Percentiles rank a stretch among this genome's conserved stretches.
phyloP scores from a whole-genome alignment of 164 flowering plant species.

The Vitis amurensis region DNA sequence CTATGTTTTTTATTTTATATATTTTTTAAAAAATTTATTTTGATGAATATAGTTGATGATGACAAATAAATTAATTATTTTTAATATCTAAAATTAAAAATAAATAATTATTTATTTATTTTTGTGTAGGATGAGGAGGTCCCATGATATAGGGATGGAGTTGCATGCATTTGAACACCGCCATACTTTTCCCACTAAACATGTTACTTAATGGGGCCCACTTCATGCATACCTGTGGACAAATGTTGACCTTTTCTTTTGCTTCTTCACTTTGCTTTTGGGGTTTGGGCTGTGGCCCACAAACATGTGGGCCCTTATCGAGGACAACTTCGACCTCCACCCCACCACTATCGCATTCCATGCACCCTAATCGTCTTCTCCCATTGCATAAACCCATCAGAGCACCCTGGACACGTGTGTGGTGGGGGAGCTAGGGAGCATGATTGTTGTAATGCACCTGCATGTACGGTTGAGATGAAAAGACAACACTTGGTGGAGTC shows the following conservation, averaged over 20 bases:
- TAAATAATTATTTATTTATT: no score
- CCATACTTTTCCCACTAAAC: neutral
- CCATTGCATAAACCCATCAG: neutral
- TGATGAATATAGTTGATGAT: no score
- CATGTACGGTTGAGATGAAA: slow-evolving; percentile 6
- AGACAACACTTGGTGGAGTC: slow-evolving; percentile 22
- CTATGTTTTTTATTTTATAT: no score
- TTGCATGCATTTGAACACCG: no score
- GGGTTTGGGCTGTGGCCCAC: slow-evolving; percentile 12
- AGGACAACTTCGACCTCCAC: no score
- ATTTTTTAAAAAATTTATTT: no score
- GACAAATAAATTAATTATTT: no score
- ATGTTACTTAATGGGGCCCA: neutral
- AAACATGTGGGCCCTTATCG: neutral
- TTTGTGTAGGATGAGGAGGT: no score
- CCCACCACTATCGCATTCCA: neutral
- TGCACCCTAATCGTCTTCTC: neutral
- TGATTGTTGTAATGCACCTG: neutral
- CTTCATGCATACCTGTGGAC: neutral
- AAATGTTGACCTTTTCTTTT: slow-evolving; percentile 3
- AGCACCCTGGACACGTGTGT: slow-evolving; percentile 1
- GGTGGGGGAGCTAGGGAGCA: slow-evolving; percentile 1
- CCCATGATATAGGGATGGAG: no score
- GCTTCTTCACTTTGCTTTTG: neutral
- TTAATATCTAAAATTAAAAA: no score